phyloP scores from a whole-genome alignment of 805 yeast species.

The Hemisphaericaspora nanyangensis region DNA sequence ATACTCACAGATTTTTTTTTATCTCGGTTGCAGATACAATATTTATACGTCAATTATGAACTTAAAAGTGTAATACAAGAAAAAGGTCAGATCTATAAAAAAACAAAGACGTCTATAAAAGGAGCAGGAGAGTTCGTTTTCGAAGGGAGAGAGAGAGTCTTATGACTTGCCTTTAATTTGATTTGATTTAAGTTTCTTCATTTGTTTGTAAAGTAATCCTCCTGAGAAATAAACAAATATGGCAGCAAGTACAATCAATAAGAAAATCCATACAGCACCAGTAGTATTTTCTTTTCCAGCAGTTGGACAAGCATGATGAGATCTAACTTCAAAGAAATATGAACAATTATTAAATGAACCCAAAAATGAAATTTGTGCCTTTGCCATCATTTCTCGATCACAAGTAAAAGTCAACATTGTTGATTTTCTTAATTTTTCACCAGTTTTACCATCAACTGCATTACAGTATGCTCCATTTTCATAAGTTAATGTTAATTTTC shows the following conservation, averaged over 20 bases:
- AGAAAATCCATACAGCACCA: constrained; percentile 49
- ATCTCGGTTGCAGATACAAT: no score
- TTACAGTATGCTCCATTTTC: constrained; percentile 61
- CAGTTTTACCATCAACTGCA: constrained; percentile 32
- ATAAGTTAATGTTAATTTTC: constrained; percentile 67
- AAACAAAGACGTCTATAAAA: no score
- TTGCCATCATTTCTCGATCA: constrained; percentile 65
- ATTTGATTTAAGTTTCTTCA: constrained; percentile 9
- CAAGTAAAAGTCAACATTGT: constrained; percentile 72
- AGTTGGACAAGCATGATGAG: constrained; percentile 84
- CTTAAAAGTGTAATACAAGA: no score
- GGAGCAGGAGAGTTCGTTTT: no score
- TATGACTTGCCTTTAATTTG: no score
- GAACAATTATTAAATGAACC: constrained; percentile 75
- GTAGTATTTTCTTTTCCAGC: constrained; percentile 60
- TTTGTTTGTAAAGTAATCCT: constrained; percentile 30
- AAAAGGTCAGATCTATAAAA: no score
- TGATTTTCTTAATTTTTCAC: constrained; percentile 52
- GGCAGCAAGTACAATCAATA: constrained; percentile 31
- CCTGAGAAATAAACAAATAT: constrained; percentile 37
- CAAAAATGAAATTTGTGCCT: constrained; percentile 64
- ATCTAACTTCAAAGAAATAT: constrained; percentile 78
- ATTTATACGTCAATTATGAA: no score
- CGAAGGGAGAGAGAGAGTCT: no score
- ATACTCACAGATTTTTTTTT: no score